Percentiles rank a stretch among this genome's conserved stretches.
Conservation (phyloP, 2,329 filamentous ascomycete genomes). For the Lachnellula hyalina region DNA sequence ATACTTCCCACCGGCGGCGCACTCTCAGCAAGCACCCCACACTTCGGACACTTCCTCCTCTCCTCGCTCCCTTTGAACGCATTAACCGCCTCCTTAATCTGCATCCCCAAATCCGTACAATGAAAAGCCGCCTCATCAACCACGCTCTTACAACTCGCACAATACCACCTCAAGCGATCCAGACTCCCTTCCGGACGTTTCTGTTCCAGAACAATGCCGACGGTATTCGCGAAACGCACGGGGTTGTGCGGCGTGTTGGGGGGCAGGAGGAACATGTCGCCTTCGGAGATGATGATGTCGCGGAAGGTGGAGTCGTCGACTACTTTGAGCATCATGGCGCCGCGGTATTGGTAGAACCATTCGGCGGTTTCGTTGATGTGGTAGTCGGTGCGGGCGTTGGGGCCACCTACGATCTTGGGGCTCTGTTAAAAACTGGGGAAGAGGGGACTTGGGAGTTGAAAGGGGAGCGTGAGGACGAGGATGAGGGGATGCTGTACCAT, state of each 20-base stretch:
- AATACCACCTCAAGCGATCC: constrained; percentile 91
- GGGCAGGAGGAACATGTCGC: constrained; percentile 88
- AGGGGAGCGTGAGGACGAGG: neutral
- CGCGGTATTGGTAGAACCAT: constrained; percentile 97
- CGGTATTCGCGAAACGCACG: constrained; percentile 85
- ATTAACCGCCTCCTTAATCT: constrained; percentile 90
- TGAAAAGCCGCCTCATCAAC: constrained; percentile 86
- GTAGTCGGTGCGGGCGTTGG: constrained; percentile 94
- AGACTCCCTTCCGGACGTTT: constrained; percentile 62
- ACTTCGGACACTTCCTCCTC: constrained; percentile 69
- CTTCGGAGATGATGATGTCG: constrained; percentile 86
- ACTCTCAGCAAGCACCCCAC: constrained; percentile 70
- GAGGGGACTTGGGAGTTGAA: neutral
- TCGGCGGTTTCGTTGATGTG: constrained; percentile 96
- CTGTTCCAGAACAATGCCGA: constrained; percentile 92
- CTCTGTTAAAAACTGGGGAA: constrained; percentile 1
- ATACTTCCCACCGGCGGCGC: constrained; percentile 58
- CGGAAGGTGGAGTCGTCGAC: constrained; percentile 69
- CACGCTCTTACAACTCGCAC: constrained; percentile 59
- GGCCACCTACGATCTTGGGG: constrained; percentile 78
- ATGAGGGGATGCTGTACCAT: constrained; percentile 50
- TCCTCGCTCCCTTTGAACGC: constrained; percentile 66
- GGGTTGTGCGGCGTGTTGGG: constrained; percentile 96
- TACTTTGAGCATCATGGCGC: constrained; percentile 89
- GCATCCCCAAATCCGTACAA: constrained; percentile 84